These are phyloP conservation scores for Penicillium paneum DNA, from an alignment of 2,329 filamentous ascomycete species.

Conservation along the genomic window DNA sequence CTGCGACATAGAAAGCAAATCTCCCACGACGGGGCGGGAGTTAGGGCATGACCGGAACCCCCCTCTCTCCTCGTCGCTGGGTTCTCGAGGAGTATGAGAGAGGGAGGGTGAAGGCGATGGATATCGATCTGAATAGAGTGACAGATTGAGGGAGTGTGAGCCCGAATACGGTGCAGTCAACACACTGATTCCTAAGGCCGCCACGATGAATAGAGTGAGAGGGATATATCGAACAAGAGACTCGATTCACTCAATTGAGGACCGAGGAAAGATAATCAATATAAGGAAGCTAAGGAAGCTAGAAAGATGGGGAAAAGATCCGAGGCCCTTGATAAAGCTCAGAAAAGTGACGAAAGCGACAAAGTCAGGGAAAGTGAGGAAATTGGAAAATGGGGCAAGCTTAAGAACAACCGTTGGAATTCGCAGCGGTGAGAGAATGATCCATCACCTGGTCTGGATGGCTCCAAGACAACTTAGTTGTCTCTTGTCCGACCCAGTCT, in stretches of 20 bases:
- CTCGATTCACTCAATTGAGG: slow-evolving; percentile 8
- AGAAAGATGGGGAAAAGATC: slow-evolving; percentile 8
- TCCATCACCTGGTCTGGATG: slow-evolving; percentile 22
- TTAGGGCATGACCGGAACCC: slow-evolving; percentile 39
- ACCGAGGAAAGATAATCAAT: background rate
- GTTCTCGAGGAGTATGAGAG: slow-evolving; percentile 37
- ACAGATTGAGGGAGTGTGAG: slow-evolving; percentile 32
- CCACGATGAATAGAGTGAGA: slow-evolving; percentile 33
- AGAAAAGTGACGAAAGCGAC: slow-evolving; percentile 7
- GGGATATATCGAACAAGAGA: background rate
- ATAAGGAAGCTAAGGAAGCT: background rate
- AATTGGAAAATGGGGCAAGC: slow-evolving; percentile 14
- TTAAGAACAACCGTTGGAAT: slow-evolving; percentile 16
- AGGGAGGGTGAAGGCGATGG: slow-evolving; percentile 31
- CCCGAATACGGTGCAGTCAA: slow-evolving; percentile 34
- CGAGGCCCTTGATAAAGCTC: slow-evolving; percentile 3
- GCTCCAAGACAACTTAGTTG: slow-evolving; percentile 19
- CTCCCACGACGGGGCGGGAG: slow-evolving; percentile 27
- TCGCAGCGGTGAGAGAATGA: slow-evolving; percentile 25
- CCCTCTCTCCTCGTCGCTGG: slow-evolving; percentile 39
- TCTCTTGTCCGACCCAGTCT: slow-evolving; percentile 22
- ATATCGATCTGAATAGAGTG: slow-evolving; percentile 28
- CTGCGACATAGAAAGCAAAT: slow-evolving; percentile 41
- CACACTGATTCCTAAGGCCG: slow-evolving; percentile 40
- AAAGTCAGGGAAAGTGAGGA: background rate